Percentiles rank a stretch among this genome's conserved stretches.
Conservation (phyloP, 2,329 filamentous ascomycete genomes). For the Daldinia sp. region DNA sequence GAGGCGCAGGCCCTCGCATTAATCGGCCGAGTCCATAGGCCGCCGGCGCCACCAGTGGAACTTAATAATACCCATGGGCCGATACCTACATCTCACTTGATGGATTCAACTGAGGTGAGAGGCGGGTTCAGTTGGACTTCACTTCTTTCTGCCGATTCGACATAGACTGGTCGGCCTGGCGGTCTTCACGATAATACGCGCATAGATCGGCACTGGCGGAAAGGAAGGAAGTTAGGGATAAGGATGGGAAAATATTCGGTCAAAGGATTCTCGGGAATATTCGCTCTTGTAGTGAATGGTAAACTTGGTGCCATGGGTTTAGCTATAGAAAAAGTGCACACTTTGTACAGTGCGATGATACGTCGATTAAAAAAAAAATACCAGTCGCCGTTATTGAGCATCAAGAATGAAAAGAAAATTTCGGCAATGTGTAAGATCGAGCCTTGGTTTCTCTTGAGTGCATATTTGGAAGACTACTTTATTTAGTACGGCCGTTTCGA, state of each 20-base stretch:
- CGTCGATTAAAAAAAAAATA: not conserved
- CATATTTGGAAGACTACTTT: not conserved
- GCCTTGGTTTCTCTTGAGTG: not conserved
- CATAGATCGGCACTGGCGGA: constrained; percentile 32
- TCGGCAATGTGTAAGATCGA: constrained; percentile 4
- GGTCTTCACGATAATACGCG: constrained; percentile 39
- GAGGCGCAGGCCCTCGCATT: constrained; percentile 18
- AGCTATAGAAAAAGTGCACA: constrained; percentile 10
- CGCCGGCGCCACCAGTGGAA: constrained; percentile 26
- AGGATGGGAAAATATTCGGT: constrained; percentile 31
- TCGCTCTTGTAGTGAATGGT: constrained; percentile 21
- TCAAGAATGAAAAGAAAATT: constrained; percentile 29
- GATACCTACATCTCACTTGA: constrained; percentile 24
- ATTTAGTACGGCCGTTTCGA: not conserved
- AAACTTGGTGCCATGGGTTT: constrained; percentile 16
- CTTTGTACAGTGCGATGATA: constrained; percentile 12
- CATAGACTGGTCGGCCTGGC: constrained; percentile 45
- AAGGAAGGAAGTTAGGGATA: constrained; percentile 33
- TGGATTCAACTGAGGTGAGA: constrained; percentile 34
- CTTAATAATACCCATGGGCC: constrained; percentile 40
- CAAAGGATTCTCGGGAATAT: constrained; percentile 1
- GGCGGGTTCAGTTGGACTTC: constrained; percentile 26
- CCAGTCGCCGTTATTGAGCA: constrained; percentile 19
- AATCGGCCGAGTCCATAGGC: constrained; percentile 19
- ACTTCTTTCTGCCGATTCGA: constrained; percentile 35